Base-by-base conservation (phyloP, 2,329 filamentous ascomycete genomes). In the Trichophyton mentagrophytes region DNA sequence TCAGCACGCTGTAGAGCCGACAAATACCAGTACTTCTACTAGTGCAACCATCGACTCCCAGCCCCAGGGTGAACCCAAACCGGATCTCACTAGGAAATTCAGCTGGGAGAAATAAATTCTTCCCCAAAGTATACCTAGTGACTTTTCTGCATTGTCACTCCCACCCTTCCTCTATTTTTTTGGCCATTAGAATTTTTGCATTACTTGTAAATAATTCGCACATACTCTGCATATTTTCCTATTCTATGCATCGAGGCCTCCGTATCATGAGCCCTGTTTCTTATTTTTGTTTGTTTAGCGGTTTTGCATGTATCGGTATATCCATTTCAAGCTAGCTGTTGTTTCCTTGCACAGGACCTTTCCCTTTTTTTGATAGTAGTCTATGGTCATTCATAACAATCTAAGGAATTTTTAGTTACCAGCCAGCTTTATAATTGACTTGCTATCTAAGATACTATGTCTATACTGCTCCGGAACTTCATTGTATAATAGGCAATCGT, bases 81-180 rank as follows among this genome's bases (percentile, higher is more conserved):
- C 27, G 27, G 13, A 33, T 11, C 42, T 22, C 33, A 57, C 60
- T 7, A 61, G 60, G 30, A 63, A 63, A 30, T 63, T 63, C 38
- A 63, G 62, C 15, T 63, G 62, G 62, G 62, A 63, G 44, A 57
- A 62, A 40, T 63, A 38, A 60, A 8, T 15, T 27, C 20, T n/a
- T 36, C 49, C n/a, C 49, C 9, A 30, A 49, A 13, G 0, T 9
- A 49, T 20, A 22, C 8, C 20, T 38, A 55, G 38, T 15, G 49
- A 13, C 49, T 33, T 53, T 53, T 53, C 11, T 38, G 33, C 33
- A 38, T 38, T 38, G 7, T 17, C 15, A 44, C 15, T 17, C 13
- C 40, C 40, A 1, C 11, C n/a, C 7, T 44, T 44, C 7, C 6
- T n/a, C 4, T 44, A 17, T 44, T 20, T 44, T 1, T 44, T 7